phyloP scores from a whole-genome alignment of 805 yeast genomes.

The Debaryomyces prosopidis region DNA sequence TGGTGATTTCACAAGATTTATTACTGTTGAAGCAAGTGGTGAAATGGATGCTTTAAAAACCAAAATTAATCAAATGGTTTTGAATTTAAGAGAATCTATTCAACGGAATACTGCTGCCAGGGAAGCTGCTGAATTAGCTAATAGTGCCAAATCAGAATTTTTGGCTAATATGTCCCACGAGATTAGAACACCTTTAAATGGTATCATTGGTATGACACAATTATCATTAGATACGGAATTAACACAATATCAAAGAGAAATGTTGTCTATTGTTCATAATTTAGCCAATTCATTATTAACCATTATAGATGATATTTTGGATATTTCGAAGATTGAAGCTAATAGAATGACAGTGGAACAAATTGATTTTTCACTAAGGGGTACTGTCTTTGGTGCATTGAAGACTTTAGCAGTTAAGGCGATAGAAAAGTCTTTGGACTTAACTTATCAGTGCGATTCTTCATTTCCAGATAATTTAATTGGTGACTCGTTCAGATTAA shows the following conservation, averaged over 20 bases:
- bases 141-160: conserved; percentile 85
- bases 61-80: conserved; percentile 77
- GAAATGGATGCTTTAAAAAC: conserved; percentile 79
- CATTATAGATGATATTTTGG: conserved; percentile 85
- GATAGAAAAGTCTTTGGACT: conserved; percentile 78
- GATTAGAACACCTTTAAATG: conserved; percentile 89
- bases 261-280: conserved; percentile 87
- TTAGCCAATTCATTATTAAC: conserved; percentile 83
- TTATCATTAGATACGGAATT: conserved; percentile 83
- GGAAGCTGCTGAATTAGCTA: conserved; percentile 91
- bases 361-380: conserved; percentile 81
- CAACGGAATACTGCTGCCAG: conserved; percentile 92
- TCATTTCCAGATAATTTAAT: conserved; percentile 84
- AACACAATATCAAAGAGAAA: conserved; percentile 89
- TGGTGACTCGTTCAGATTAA: conserved; percentile 85
- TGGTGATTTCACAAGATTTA: conserved; percentile 87
- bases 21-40: conserved; percentile 89
- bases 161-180: conserved; percentile 75
- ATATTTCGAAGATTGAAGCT: conserved; percentile 91
- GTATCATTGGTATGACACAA: conserved; percentile 92
- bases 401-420: conserved; percentile 89
- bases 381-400: conserved; percentile 86
- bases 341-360: conserved; percentile 91
- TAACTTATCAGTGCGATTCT: conserved; percentile 79
- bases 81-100: conserved; percentile 81